phyloP scores from a whole-genome alignment of 768 basidiomycete genomes.

The Terana coerulea region DNA sequence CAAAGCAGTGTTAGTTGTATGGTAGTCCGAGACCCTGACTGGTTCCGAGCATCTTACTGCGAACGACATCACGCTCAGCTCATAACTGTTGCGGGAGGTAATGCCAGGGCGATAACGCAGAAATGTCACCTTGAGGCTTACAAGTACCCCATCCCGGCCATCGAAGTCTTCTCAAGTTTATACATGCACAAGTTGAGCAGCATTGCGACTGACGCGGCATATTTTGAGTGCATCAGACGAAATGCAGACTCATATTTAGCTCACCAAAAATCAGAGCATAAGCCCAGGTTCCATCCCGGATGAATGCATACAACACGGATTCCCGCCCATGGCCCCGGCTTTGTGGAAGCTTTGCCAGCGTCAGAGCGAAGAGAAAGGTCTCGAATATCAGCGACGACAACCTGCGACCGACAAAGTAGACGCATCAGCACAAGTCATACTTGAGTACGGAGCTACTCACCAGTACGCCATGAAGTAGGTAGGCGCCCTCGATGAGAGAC shows the following conservation, averaged over 20 bases:
- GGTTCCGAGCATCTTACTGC: neutral
- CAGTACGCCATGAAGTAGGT: conserved; percentile 10
- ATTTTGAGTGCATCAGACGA: neutral
- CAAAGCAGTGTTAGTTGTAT: neutral
- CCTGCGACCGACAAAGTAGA: conserved; percentile 5
- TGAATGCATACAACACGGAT: conserved; percentile 9
- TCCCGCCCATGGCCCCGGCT: neutral
- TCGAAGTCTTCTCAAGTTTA: conserved; percentile 12
- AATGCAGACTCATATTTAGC: neutral
- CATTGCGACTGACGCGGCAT: conserved; percentile 10
- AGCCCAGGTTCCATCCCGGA: conserved; percentile 15
- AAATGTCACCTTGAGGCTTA: neutral
- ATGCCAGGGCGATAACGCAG: too few species aligned
- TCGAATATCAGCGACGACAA: conserved; percentile 12
- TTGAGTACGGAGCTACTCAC: neutral
- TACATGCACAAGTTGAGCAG: conserved; percentile 22
- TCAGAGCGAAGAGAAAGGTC: conserved; percentile 9
- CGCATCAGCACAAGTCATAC: neutral
- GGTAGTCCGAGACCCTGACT: neutral
- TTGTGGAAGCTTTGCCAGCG: conserved; percentile 7
- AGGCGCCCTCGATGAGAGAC: conserved; percentile 4
- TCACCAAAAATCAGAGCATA: conserved; percentile 13
- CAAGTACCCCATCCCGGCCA: conserved; percentile 20
- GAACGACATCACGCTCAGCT: conserved; percentile 3
- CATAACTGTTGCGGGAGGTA: neutral